Base-by-base conservation (phyloP, 805 yeast genomes). In the Lipomyces sp. region DNA sequence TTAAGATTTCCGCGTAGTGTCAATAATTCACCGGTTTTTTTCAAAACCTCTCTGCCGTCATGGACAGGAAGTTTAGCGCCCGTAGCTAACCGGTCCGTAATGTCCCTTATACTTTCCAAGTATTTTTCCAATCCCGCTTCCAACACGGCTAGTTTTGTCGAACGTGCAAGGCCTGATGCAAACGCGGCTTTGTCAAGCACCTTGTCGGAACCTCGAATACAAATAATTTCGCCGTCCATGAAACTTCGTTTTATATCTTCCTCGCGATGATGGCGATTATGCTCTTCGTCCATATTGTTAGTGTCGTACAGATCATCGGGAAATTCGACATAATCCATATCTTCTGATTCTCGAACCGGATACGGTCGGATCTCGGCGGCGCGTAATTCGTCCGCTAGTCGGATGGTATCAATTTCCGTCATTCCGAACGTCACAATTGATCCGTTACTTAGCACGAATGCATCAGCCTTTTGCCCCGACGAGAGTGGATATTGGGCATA, bases 361-460 rank as follows among this genome's bases (percentile, higher is more conserved):
- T 84, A 84, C 0, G 84, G 77, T 3, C 82, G 78, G 2, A 83
- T 66, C 75, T 83, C 83, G 1, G 90, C 85, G 2, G 69, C 64
- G 29, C 70, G 62, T 4, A 89, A 79, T 24, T 82, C 78, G 4
- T 79, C 74, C 1, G 72, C 74, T 15, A 72, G 54, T 37, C 54
- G 39, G 32, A 81, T 64, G 2, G 87, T 79, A 6, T 80, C 81
- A 0, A 76, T 65, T 77, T 93, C 97, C 18, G 80, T 78, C 71
- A 90, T 78, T 7, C 92, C 92, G 97, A 97, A 92, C 0, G 91
- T 90, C 13, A 90, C 91, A 11, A 92, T 79, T 0, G 96, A 85
- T 2, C 97, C 98, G 71, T 88, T 87, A 3, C 87, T 83, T 54
- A 93, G 79, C 0, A 92, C 80, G 78, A 92, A 82, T 2, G 92